phyloP scores from a whole-genome alignment of 1,284 basidiomycete species.

The Blastosporella zonata region DNA sequence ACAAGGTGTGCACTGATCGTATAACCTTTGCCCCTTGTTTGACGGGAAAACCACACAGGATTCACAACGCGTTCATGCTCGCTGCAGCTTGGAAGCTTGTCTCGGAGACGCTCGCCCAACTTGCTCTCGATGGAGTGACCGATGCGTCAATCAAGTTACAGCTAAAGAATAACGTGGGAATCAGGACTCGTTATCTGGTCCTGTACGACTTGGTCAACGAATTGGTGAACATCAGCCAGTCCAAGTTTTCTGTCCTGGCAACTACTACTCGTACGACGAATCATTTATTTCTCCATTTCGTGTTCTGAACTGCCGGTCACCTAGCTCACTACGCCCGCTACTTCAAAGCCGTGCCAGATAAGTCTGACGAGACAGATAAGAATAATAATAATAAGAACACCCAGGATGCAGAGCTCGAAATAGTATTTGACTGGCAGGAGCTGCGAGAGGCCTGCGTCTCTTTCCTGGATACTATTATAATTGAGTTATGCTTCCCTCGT shows the following conservation, averaged over 20 bases:
- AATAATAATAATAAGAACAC: not conserved
- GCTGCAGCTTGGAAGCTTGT: slow-evolving; percentile 74
- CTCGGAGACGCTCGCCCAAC: slow-evolving; percentile 47
- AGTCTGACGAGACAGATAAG: slow-evolving; percentile 25
- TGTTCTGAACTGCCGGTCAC: slow-evolving; percentile 10
- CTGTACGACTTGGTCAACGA: slow-evolving; percentile 59
- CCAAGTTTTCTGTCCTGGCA: slow-evolving; percentile 60
- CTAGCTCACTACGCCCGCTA: slow-evolving; percentile 65
- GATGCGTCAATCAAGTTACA: slow-evolving; percentile 49
- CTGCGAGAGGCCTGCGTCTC: slow-evolving; percentile 63
- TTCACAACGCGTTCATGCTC: slow-evolving; percentile 76
- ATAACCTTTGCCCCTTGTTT: not conserved
- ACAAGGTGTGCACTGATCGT: slow-evolving; percentile 44
- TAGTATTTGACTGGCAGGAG: slow-evolving; percentile 59
- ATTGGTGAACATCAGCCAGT: slow-evolving; percentile 57
- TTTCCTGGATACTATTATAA: slow-evolving; percentile 75
- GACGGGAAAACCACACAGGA: slow-evolving; percentile 35
- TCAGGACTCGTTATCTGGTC: slow-evolving; percentile 60
- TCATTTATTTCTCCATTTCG: slow-evolving; percentile 3
- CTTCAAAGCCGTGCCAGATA: slow-evolving; percentile 47
- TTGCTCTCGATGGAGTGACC: slow-evolving; percentile 49
- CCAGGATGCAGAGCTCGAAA: slow-evolving; percentile 32
- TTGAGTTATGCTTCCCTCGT: slow-evolving; percentile 71
- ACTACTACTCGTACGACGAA: slow-evolving; percentile 55
- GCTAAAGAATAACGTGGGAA: slow-evolving; percentile 44